Evolutionary conservation across 108 stramenopile species (phyloP), one percentile per base, ranked within the genome.

Genomic region (Parietichytrium sp.): DNA sequence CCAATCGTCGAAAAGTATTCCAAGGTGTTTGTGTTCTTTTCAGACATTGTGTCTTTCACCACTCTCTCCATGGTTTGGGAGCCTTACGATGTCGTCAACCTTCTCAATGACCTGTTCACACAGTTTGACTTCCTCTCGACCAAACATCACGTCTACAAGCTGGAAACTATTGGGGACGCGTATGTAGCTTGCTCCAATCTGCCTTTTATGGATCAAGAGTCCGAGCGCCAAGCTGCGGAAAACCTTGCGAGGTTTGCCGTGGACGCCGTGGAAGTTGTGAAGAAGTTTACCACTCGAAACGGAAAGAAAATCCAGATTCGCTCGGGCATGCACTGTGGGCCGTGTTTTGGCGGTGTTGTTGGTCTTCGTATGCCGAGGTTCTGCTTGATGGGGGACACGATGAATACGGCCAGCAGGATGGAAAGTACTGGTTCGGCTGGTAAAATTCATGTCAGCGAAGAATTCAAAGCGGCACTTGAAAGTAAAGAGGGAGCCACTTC

Each of bases 161-260:
- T 91, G 8, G 91, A 92, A 54, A 92, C 91, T 8, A 91, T 91
- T 38, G 92, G 86, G 6, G 84, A 87, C 50, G 87, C 81, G 3
- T 86, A 83, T 36, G 79, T 86, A 55, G 54, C 54, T 26, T 20
- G 0, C 15, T 26, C 54, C 23, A 55, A 20, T 2, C 20, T 2
- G 54, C 54, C 54, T 20, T 55, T 55, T 55, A 55, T 50, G 55
- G 2, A 15, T 61, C 54, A 29, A 18, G 20, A 26, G 16, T 12
- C 2, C 1, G 81, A 16, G 15, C 54, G 54, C 1, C 54, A 88
- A 52, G 86, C 51, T 7, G 88, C 88, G 3, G 79, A 87, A 31
- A 86, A 54, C 45, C 51, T 88, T 25, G 79, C 84, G 4, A 61
- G 83, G 20, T 89, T 89, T 84, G 88, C 88, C 10, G 50, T 89